Evolutionary conservation across 2,329 filamentous ascomycete genomes (phyloP).

Genomic region (Fusarium sp.): DNA sequence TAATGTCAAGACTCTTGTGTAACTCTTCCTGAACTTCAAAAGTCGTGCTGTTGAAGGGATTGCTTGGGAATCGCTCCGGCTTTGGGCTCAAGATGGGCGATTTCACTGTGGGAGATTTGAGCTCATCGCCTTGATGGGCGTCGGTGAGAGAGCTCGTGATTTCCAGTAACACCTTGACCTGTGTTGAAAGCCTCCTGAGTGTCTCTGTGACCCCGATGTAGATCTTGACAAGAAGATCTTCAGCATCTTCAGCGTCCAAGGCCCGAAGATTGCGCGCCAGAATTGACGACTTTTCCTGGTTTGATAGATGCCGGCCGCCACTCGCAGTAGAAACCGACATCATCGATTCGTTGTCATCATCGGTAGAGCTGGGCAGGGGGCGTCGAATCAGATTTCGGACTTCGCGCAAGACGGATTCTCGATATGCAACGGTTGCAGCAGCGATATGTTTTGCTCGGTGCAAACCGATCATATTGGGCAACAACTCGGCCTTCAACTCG

Average conservation of each 20-base stretch:
- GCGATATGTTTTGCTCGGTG: constrained; percentile 82
- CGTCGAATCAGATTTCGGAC: constrained; percentile 85
- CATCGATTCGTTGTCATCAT: constrained; percentile 92
- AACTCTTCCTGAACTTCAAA: constrained; percentile 76
- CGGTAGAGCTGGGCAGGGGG: constrained; percentile 89
- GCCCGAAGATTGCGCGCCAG: constrained; percentile 88
- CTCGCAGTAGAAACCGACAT: constrained; percentile 83
- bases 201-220: constrained; percentile 92
- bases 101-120: constrained; percentile 61
- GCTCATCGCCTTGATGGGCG: constrained; percentile 50
- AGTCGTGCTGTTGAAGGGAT: constrained; percentile 42
- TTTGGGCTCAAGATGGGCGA: constrained; percentile 66
- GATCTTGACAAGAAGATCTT: constrained; percentile 81
- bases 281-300: constrained; percentile 90
- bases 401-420: constrained; percentile 85
- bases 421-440: constrained; percentile 83
- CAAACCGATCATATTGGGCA: constrained; percentile 80
- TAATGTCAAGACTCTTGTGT: constrained; percentile 79
- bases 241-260: constrained; percentile 84
- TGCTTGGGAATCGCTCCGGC: constrained; percentile 46
- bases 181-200: constrained; percentile 83
- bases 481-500: constrained; percentile 75
- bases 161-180: constrained; percentile 94
- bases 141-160: constrained; percentile 80
- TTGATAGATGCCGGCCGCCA: constrained; percentile 73